Evolutionary conservation across 2,329 filamentous ascomycete genomes (phyloP), one percentile per base, ranked within the genome.

Genomic region (Didymella sp.): DNA sequence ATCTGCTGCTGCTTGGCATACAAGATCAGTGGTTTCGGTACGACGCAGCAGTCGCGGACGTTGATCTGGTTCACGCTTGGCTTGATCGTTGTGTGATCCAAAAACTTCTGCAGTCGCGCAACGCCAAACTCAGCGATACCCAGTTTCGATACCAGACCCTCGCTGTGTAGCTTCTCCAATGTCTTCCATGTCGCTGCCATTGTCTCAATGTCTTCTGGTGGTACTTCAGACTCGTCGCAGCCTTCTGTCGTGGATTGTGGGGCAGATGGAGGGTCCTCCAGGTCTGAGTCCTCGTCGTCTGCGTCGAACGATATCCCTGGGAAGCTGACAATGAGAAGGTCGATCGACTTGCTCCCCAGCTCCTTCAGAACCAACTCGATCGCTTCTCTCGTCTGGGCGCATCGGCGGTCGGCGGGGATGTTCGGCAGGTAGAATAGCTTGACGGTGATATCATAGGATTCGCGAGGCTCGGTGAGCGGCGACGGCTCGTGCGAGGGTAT

Each of bases 31-130:
- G 92, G 89, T 69, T 92, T 93, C 8, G 95, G 95, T 40, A 98
- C 95, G 43, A 92, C 94, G 78, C 95, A 99, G 81, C 94, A 98
- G 77, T 98, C 91, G 68, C 91, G 88, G 47, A 96, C 86, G 74
- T 98, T 98, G 82, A 99, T 96, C 82, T 99, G 95, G 76, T 98
- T 88, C 37, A 98, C 94, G 19, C 86, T 85, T 0, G 95, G 95
- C 64, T 85, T 85, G 58, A 96, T 81, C 37, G 81, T 82, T 21
- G 91, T 89, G 59, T 86, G 82, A 38, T 86, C 82, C 24, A 98
- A 80, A 69, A 99, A 93, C 13, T 85, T 86, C n/a, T 84, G 79
- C 33, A 99, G 81, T 69, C 95, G 89, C 67, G 92, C 87, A 66
- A 87, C 91, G 52, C 94, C 93, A 73, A 97, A 98, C 76, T 99